Conservation (phyloP, 768 basidiomycete species). For the Serpula lacrymans region DNA sequence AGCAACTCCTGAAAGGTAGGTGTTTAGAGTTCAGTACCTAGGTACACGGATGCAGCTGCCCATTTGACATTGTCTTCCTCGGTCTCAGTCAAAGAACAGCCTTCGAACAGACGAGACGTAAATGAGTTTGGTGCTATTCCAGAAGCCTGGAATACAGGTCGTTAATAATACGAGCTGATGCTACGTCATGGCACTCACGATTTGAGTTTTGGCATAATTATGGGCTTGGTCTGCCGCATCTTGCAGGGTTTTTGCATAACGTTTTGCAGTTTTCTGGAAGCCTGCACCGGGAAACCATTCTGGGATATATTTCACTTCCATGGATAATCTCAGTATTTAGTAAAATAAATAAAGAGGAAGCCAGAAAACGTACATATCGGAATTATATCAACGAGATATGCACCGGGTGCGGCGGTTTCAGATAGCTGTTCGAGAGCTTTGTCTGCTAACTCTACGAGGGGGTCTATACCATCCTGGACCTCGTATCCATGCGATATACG, state of each 20-base stretch:
- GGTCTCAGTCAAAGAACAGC: too few species aligned
- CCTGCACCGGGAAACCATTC: conserved; percentile 45
- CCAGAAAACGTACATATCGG: conserved; percentile 32
- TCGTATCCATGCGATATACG: conserved; percentile 39
- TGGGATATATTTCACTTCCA: conserved; percentile 46
- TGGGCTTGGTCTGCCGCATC: conserved; percentile 44
- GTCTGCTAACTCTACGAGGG: conserved; percentile 47
- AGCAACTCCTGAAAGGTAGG: not conserved
- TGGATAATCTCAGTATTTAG: too few species aligned
- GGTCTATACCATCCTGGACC: conserved; percentile 35
- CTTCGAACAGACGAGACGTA: too few species aligned
- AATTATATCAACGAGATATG: conserved; percentile 49
- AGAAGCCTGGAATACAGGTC: too few species aligned
- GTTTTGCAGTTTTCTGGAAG: conserved; percentile 40
- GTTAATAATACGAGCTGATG: too few species aligned
- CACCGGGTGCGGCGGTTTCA: conserved; percentile 47
- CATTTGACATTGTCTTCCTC: conserved; percentile 19
- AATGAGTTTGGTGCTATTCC: too few species aligned
- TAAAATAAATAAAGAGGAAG: not conserved
- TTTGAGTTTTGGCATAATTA: conserved; percentile 40
- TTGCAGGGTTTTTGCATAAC: conserved; percentile 22
- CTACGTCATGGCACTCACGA: too few species aligned
- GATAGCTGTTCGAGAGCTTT: conserved; percentile 48
- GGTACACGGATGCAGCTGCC: conserved; percentile 7
- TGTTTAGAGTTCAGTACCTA: conserved; percentile 9